phyloP scores from a whole-genome alignment of 2,329 filamentous ascomycete species.

The Hymenoscyphus repandus region DNA sequence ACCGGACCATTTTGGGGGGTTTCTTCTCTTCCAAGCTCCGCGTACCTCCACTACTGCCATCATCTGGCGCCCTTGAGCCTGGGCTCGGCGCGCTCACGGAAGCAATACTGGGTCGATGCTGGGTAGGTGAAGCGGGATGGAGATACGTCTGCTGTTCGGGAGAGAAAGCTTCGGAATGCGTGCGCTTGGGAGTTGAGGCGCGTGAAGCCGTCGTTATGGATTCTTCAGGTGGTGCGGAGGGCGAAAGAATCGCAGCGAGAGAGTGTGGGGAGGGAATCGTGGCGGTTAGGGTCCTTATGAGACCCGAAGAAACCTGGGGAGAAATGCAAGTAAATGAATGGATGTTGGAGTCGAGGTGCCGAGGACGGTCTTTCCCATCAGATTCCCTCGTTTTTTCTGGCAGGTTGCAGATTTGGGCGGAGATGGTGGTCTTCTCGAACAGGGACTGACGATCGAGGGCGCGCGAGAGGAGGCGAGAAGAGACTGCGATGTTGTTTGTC shows the following conservation, averaged over 20 bases:
- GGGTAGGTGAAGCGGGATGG: slow-evolving; percentile 27
- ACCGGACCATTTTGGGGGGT: slow-evolving; percentile 55
- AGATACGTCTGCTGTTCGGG: slow-evolving; percentile 25
- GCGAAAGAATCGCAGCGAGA: slow-evolving; percentile 33
- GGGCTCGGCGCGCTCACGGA: slow-evolving; percentile 21
- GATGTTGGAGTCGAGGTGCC: not conserved
- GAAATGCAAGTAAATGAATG: not conserved
- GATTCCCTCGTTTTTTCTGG: not conserved
- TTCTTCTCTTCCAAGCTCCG: slow-evolving; percentile 38
- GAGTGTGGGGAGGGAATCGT: slow-evolving; percentile 33
- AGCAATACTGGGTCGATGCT: slow-evolving; percentile 22
- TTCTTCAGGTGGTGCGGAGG: slow-evolving; percentile 24
- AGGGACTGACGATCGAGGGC: not conserved
- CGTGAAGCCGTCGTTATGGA: slow-evolving; percentile 20
- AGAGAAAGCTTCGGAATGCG: slow-evolving; percentile 30
- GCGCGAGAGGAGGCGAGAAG: too few relatives aligned
- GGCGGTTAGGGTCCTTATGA: slow-evolving; percentile 27
- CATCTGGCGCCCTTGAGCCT: slow-evolving; percentile 22
- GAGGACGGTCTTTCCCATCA: not conserved
- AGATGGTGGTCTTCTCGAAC: not conserved
- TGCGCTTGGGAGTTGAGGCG: slow-evolving; percentile 29
- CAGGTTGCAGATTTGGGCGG: not conserved
- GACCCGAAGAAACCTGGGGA: slow-evolving; percentile 18
- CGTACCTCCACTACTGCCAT: slow-evolving; percentile 27
- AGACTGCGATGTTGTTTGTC: too few relatives aligned